Percentiles rank a stretch among this genome's conserved stretches.
Conservation (phyloP, 176 grass and related monocot species). For the Cenchrus purpureus region DNA sequence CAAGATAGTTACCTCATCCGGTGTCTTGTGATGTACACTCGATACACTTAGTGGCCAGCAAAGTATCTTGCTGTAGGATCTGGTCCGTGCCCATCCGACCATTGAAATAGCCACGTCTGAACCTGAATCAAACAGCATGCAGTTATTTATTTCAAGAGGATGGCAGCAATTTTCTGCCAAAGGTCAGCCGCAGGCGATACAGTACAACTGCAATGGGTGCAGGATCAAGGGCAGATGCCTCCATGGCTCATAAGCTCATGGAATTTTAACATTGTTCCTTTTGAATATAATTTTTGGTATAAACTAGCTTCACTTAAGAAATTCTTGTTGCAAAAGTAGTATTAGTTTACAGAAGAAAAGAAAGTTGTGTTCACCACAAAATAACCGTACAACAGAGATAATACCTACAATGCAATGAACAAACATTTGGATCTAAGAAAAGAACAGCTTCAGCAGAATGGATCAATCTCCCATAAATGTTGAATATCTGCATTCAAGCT, state of each 20-base stretch:
- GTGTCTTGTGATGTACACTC: too few relatives aligned
- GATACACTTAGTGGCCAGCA: not conserved
- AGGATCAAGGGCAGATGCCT: too few relatives aligned
- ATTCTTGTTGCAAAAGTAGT: constrained; percentile 27
- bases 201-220: not conserved
- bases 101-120: not conserved
- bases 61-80: not conserved
- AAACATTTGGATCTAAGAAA: constrained; percentile 12
- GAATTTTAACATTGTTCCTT: too few relatives aligned
- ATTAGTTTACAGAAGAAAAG: not conserved
- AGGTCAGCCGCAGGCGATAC: not conserved
- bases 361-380: constrained; percentile 21
- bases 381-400: constrained; percentile 32
- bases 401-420: constrained; percentile 33
- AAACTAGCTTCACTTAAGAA: constrained; percentile 19
- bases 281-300: not conserved
- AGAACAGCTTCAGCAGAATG: constrained; percentile 26
- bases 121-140: not conserved
- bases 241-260: too few relatives aligned
- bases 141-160: not conserved
- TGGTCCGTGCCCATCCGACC: not conserved
- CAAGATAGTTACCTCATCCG: not conserved
- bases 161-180: not conserved
- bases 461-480: not conserved
- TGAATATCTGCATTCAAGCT: constrained; percentile 12